Evolutionary conservation across 345 rosid species (phyloP).

Genomic region (Trapa incisa): DNA sequence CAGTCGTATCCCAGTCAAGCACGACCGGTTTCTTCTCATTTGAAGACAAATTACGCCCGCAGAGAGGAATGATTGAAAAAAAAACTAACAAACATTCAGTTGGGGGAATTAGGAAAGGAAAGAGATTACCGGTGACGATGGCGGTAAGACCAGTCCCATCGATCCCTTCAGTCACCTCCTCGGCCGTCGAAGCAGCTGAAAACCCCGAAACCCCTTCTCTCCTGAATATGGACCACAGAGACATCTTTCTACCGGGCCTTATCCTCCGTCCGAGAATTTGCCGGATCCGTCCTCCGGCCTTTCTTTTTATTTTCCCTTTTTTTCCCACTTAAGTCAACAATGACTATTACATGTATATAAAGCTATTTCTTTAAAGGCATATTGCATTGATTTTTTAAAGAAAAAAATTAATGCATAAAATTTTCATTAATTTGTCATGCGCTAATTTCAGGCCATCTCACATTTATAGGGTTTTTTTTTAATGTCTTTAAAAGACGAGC

Average conservation of each 20-base stretch:
- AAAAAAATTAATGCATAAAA: too few relatives aligned
- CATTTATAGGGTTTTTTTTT: too few relatives aligned
- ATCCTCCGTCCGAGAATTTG: not conserved
- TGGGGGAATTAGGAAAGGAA: not conserved
- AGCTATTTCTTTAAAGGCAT: too few relatives aligned
- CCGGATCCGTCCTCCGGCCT: not conserved
- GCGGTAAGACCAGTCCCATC: conserved; percentile 71
- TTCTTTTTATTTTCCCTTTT: not conserved
- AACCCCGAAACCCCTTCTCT: conserved; percentile 42
- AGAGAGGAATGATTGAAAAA: not conserved
- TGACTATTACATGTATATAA: too few relatives aligned
- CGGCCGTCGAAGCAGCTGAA: conserved; percentile 60
- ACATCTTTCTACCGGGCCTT: not conserved
- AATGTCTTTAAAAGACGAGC: too few relatives aligned
- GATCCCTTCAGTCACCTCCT: conserved; percentile 51
- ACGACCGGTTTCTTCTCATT: not conserved
- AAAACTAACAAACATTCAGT: not conserved
- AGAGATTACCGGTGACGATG: conserved; percentile 44
- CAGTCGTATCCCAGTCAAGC: not conserved
- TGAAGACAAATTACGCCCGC: not conserved
- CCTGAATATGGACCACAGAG: conserved; percentile 29
- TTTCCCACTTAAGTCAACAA: too few relatives aligned
- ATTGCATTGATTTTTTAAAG: too few relatives aligned
- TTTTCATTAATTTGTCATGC: too few relatives aligned
- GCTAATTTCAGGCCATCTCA: too few relatives aligned